Percentiles rank a stretch among this genome's conserved stretches.
Conservation (phyloP, 192 early-diverging fungal species). For the Mortierella alpina region DNA sequence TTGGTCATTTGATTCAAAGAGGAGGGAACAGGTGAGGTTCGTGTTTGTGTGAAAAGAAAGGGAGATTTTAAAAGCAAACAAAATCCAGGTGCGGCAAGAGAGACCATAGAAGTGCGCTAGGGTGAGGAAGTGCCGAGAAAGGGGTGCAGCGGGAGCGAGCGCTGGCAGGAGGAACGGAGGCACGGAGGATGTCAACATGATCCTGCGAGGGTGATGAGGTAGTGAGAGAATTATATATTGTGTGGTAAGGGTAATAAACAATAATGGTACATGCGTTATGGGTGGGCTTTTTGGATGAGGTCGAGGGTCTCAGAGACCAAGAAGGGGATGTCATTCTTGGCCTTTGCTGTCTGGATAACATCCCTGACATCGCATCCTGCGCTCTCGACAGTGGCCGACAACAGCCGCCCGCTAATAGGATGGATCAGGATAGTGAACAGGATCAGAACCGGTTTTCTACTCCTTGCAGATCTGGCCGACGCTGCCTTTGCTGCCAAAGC, state of each 20-base stretch:
- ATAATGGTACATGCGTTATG: not conserved
- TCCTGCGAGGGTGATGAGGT: no score
- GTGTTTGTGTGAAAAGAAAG: no score
- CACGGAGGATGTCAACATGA: not conserved
- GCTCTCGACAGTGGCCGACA: slow-evolving; percentile 35
- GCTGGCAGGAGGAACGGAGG: not conserved
- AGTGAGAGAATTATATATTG: no score
- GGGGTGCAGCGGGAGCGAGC: slow-evolving; percentile 4
- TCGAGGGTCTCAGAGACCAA: slow-evolving; percentile 36
- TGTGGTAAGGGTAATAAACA: no score
- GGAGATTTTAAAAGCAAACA: no score
- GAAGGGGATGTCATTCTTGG: slow-evolving; percentile 43
- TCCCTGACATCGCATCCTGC: slow-evolving; percentile 51
- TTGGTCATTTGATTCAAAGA: slow-evolving; percentile 20
- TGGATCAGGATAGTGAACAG: slow-evolving; percentile 39
- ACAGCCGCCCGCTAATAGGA: slow-evolving; percentile 27
- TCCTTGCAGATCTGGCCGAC: not conserved
- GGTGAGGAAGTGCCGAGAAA: not conserved
- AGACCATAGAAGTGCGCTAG: not conserved
- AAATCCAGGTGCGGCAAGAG: not conserved
- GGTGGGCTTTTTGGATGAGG: slow-evolving; percentile 33
- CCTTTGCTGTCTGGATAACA: slow-evolving; percentile 35
- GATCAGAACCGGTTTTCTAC: slow-evolving; percentile 19
- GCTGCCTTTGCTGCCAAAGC: not conserved
- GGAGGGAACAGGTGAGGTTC: no score